A percentile compares a stretch with the other conserved stretches of the same genome.
These are phyloP conservation scores for Punctularia strigosozonata DNA, from an alignment of 768 basidiomycete genomes.

Conservation along the genomic window DNA sequence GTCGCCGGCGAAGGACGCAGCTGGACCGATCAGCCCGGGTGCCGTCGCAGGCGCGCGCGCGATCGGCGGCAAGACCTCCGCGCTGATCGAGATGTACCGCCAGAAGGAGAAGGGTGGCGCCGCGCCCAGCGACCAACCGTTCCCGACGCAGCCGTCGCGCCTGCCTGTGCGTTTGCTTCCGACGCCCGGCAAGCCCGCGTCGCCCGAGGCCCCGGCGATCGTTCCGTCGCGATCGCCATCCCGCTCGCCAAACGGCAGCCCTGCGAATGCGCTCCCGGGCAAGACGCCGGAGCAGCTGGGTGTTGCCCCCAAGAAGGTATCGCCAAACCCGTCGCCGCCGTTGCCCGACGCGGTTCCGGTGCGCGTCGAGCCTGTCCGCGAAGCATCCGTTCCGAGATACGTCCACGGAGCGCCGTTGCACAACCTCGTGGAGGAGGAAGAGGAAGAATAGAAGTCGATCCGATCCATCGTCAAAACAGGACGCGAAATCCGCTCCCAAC, in stretches of 20 bases:
- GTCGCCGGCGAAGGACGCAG: too few species aligned
- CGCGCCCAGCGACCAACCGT: not conserved
- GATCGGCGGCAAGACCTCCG: slow-evolving; percentile 49
- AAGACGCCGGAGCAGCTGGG: too few species aligned
- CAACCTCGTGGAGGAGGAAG: slow-evolving; percentile 77
- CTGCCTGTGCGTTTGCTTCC: slow-evolving; percentile 21
- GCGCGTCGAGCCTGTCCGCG: slow-evolving; percentile 16
- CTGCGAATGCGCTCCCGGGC: slow-evolving; percentile 1
- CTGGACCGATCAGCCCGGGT: too few species aligned
- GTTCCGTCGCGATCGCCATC: slow-evolving; percentile 9
- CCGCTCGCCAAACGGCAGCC: not conserved
- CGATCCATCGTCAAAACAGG: too few species aligned
- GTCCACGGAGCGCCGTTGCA: slow-evolving; percentile 79
- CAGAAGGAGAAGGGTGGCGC: slow-evolving; percentile 47
- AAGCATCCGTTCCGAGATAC: slow-evolving; percentile 41
- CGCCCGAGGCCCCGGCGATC: slow-evolving; percentile 11
- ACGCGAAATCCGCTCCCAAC: too few species aligned
- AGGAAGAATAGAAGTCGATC: slow-evolving; percentile 36
- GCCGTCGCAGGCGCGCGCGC: slow-evolving; percentile 3
- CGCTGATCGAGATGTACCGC: slow-evolving; percentile 79
- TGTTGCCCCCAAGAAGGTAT: too few species aligned
- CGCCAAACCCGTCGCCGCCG: slow-evolving; percentile 9
- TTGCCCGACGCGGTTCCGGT: slow-evolving; percentile 10
- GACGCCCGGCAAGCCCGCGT: slow-evolving; percentile 9
- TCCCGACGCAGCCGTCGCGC: slow-evolving; percentile 15